Conservation (phyloP, 371 early-diverging fungal genomes). For the Actinomucor elegans region DNA sequence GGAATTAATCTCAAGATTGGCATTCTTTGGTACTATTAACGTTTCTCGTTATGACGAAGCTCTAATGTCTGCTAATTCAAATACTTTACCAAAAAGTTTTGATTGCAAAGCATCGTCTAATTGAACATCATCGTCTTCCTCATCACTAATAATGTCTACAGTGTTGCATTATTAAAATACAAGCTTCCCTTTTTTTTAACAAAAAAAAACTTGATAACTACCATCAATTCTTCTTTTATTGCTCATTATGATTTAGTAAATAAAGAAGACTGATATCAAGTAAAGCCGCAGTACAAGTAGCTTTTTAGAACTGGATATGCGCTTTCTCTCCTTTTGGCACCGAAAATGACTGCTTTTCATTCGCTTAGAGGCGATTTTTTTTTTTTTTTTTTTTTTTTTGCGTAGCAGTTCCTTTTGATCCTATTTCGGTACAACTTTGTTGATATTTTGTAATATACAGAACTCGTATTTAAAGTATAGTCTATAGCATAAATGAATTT, state of each 20-base stretch:
- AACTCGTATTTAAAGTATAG: too few relatives aligned
- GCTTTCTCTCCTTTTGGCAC: too few relatives aligned
- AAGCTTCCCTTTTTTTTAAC: neutral
- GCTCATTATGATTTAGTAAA: conserved; percentile 9
- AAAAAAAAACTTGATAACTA: neutral
- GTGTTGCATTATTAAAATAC: neutral
- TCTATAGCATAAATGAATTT: too few relatives aligned
- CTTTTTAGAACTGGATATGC: too few relatives aligned
- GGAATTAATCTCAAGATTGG: conserved; percentile 51
- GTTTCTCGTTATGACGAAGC: too few relatives aligned
- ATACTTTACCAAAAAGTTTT: conserved; percentile 38
- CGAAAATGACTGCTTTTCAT: too few relatives aligned
- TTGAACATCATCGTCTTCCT: conserved; percentile 48
- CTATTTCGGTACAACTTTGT: too few relatives aligned
- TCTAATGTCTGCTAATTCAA: too few relatives aligned
- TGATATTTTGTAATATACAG: too few relatives aligned
- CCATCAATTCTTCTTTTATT: conserved; percentile 28
- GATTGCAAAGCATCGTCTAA: conserved; percentile 37
- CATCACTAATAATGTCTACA: conserved; percentile 29
- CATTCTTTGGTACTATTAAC: conserved; percentile 57
- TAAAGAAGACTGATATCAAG: neutral
- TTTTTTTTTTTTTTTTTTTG: too few relatives aligned
- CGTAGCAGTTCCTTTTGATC: too few relatives aligned
- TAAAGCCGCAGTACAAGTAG: neutral
- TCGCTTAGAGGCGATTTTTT: too few relatives aligned